A percentile compares a stretch with the other conserved stretches of the same genome.
Conservation (phyloP, 768 basidiomycete species). For the Leccinellum luteum region DNA sequence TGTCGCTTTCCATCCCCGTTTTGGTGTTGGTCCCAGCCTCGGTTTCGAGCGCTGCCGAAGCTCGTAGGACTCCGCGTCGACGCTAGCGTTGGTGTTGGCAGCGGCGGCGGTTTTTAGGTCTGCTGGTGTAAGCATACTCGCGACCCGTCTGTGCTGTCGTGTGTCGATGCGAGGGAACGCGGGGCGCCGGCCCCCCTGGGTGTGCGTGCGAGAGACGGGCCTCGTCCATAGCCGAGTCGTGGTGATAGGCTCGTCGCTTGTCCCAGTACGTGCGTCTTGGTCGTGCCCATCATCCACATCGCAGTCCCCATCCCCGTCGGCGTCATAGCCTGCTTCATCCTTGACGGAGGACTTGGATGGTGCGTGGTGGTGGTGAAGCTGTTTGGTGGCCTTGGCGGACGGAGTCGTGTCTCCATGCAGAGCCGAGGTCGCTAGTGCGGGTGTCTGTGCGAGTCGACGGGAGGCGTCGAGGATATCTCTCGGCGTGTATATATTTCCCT, state of each 20-base stretch:
- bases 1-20: no score
- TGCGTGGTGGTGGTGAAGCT: neutral
- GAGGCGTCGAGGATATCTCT: constrained; percentile 14
- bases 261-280: neutral
- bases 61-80: neutral
- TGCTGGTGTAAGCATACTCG: constrained; percentile 24
- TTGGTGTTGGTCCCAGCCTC: neutral
- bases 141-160: constrained; percentile 23
- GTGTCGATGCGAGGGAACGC: constrained; percentile 24
- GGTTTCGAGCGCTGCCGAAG: no score
- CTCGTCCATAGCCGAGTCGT: neutral
- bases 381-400: constrained; percentile 2
- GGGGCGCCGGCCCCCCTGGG: constrained; percentile 7
- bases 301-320: constrained; percentile 15
- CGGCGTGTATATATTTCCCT: constrained; percentile 7
- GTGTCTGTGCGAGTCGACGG: constrained; percentile 8
- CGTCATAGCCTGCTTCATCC: constrained; percentile 28
- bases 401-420: neutral
- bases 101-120: neutral
- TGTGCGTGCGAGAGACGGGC: neutral
- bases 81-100: neutral
- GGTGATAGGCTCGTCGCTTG: neutral
- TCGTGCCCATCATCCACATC: constrained; percentile 1
- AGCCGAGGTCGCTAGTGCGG: neutral
- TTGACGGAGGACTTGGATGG: neutral